Base-by-base conservation (phyloP, 306 rosid genomes). In the Acmispon strigosus region DNA sequence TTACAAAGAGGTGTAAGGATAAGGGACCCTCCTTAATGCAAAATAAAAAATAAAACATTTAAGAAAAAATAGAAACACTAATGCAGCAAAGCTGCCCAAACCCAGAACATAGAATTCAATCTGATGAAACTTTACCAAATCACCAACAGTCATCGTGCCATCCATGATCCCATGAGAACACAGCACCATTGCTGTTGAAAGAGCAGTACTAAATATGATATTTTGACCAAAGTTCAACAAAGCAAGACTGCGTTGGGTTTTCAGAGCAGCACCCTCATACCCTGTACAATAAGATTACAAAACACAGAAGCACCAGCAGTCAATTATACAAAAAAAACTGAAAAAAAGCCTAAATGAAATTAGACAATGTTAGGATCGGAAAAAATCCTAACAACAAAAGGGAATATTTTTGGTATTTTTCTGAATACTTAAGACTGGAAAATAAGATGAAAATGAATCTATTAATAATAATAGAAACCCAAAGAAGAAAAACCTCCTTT, bases 251-350 rank as follows among this genome's bases (percentile, higher is more conserved):
- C 89, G 88, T 74, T 94, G 98, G 57, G 97, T 90, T 81, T 86
- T 94, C 73, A 94, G 83, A 78, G 98, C 97, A 82, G 95, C 98
- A 80, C 84, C 97, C 74, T 94, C 98, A 54, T 90, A 94, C 81
- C 81, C 98, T 94, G 68, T 72, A 75, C 75, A 37, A 66, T 7
- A 58, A 66, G 29, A 69, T 74, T 53, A 80, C 53, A 52, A 78
- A 41, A 55, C 77, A 43, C 78, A 81, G 55, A 39, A 81, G 52
- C 72, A 77, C 20, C 83, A 75, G 66, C 22, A 27, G 45, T 29
- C 62, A 66, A 61, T 55, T 36, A 79, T 34, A 74, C 16, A 68
- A n/a, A 20, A 72, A 39, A 71, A 70, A 24, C n/a, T 44, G 27
- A 16, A 74, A 69, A 71, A 49, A 22, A 69, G 16, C 24, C 24